A percentile compares a stretch with the other conserved stretches of the same genome.
Evolutionary conservation across 2,329 filamentous ascomycete species (phyloP).

Genomic region (Dichotomopilus funicola): DNA sequence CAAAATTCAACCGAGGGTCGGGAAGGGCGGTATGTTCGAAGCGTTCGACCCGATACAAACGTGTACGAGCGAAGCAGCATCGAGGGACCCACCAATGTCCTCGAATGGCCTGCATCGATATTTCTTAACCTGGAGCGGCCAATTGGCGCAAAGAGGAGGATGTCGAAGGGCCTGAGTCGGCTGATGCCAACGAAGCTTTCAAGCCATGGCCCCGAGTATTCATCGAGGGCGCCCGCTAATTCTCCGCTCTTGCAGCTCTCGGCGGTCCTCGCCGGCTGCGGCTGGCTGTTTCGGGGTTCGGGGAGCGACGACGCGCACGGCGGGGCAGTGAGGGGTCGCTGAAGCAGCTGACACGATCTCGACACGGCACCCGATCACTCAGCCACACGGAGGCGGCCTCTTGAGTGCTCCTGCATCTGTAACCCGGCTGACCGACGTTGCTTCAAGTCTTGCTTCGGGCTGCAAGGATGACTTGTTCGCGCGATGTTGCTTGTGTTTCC

Average conservation of each 20-base stretch:
- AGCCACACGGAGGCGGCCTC: slow-evolving; percentile 10
- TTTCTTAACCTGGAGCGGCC: neutral
- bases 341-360: slow-evolving; percentile 14
- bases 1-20: neutral
- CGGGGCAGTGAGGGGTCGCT: slow-evolving; percentile 19
- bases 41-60: too few relatives aligned
- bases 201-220: neutral
- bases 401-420: slow-evolving; percentile 14
- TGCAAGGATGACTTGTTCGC: slow-evolving; percentile 5
- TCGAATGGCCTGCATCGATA: slow-evolving; percentile 2
- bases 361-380: slow-evolving; percentile 14
- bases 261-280: slow-evolving; percentile 9
- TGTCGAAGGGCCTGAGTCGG: neutral
- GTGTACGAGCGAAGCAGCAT: too few relatives aligned
- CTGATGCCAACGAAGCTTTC: slow-evolving; percentile 6
- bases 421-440: slow-evolving; percentile 14
- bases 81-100: too few relatives aligned
- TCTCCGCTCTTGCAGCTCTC: neutral
- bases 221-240: neutral
- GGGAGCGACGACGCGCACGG: slow-evolving; percentile 16
- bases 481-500: neutral
- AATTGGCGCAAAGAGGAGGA: neutral
- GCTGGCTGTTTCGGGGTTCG: slow-evolving; percentile 17
- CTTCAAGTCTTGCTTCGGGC: neutral
- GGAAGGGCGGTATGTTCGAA: neutral